phyloP scores from a whole-genome alignment of 2,329 filamentous ascomycete genomes.

The Colletotrichum sp. region DNA sequence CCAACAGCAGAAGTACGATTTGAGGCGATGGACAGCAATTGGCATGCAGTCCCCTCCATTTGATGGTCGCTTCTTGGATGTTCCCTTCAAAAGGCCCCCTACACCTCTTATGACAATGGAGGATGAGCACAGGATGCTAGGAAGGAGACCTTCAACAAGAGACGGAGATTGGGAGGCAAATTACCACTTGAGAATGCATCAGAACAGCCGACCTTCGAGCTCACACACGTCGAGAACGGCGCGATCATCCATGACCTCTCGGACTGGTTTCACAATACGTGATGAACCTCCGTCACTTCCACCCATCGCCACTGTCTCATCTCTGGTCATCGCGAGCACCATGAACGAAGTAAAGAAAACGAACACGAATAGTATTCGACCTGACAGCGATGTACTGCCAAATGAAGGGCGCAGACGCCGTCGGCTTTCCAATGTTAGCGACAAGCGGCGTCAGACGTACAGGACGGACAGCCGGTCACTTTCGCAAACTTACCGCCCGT shows the following conservation, averaged over 20 bases:
- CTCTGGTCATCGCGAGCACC: neutral
- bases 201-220: neutral
- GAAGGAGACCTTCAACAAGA: neutral
- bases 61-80: neutral
- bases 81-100: neutral
- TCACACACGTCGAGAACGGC: neutral
- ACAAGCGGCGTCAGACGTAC: neutral
- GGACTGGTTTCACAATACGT: neutral
- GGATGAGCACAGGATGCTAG: constrained; percentile 1
- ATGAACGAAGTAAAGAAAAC: neutral
- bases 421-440: neutral
- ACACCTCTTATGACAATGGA: constrained; percentile 14
- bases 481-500: neutral
- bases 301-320: neutral
- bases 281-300: neutral
- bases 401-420: neutral
- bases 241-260: neutral
- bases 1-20: neutral
- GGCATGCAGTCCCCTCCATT: neutral
- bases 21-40: constrained; percentile 7
- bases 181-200: neutral
- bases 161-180: neutral
- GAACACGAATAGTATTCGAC: neutral
- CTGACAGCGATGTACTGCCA: neutral
- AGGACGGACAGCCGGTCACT: neutral